Evolutionary conservation across 2,329 filamentous ascomycete species (phyloP).

Genomic region (Nemania abortiva): DNA sequence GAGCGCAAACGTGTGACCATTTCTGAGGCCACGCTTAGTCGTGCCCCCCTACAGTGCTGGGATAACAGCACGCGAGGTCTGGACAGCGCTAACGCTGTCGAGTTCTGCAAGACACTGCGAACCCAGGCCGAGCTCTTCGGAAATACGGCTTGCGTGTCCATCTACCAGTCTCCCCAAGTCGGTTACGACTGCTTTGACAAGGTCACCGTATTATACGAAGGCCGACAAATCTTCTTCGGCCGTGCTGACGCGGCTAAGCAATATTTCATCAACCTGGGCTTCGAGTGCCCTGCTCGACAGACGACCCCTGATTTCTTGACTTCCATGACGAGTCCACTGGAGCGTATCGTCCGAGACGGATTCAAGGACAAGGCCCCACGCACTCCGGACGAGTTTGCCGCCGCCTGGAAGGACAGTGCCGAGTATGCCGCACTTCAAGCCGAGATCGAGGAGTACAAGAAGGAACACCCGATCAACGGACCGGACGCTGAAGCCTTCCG

Average conservation of each 20-base stretch:
- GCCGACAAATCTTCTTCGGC: slow-evolving; percentile 73
- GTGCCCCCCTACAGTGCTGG: slow-evolving; percentile 73
- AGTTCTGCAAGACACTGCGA: slow-evolving; percentile 78
- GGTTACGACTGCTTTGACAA: slow-evolving; percentile 75
- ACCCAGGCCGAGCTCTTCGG: slow-evolving; percentile 73
- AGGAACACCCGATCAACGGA: slow-evolving; percentile 64
- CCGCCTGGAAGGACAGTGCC: slow-evolving; percentile 67
- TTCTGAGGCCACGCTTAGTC: slow-evolving; percentile 70
- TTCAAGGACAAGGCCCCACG: slow-evolving; percentile 68
- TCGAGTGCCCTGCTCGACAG: slow-evolving; percentile 73
- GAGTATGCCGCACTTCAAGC: slow-evolving; percentile 64
- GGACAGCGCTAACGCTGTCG: slow-evolving; percentile 80
- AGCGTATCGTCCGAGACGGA: slow-evolving; percentile 67
- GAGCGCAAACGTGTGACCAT: slow-evolving; percentile 77
- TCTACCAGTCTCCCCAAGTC: slow-evolving; percentile 76
- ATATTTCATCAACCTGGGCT: slow-evolving; percentile 76
- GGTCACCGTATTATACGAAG: slow-evolving; percentile 69
- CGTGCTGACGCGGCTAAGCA: slow-evolving; percentile 68
- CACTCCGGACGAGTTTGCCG: slow-evolving; percentile 72
- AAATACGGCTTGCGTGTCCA: slow-evolving; percentile 76
- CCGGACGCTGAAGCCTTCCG: slow-evolving; percentile 70
- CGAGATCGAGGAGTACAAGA: slow-evolving; percentile 69
- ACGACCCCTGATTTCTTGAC: slow-evolving; percentile 80
- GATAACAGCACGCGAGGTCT: slow-evolving; percentile 81
- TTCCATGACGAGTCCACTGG: slow-evolving; percentile 72